phyloP scores from a whole-genome alignment of 345 rosid species.

The Aquilaria malaccensis region DNA sequence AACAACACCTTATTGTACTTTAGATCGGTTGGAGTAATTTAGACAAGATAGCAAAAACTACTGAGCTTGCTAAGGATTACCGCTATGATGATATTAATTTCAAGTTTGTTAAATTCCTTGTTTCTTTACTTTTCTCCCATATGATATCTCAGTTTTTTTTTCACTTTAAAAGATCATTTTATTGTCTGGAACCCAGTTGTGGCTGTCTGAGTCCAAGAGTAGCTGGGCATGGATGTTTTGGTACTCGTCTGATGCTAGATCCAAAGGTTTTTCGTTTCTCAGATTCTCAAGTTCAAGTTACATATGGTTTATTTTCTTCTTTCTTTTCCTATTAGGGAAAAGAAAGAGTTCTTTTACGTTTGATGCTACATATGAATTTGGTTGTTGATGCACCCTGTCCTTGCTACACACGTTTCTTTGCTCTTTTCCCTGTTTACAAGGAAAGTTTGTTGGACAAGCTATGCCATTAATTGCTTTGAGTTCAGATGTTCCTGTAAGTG shows the following conservation, averaged over 20 bases:
- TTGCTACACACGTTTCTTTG: conserved; percentile 4
- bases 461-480: conserved; percentile 96
- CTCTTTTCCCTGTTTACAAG: conserved; percentile 22
- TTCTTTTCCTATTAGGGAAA: too few species aligned
- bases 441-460: conserved; percentile 91
- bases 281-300: too few species aligned
- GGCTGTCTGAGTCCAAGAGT: conserved; percentile 98
- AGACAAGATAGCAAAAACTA: conserved; percentile 82
- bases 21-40: conserved; percentile 95
- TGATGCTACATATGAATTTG: not conserved
- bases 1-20: conserved; percentile 89
- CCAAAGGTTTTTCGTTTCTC: conserved; percentile 50
- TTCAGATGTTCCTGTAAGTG: conserved; percentile 76
- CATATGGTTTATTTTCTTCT: too few species aligned
- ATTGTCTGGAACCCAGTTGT: conserved; percentile 39
- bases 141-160: conserved; percentile 3
- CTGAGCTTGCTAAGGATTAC: conserved; percentile 70
- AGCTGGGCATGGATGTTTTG: conserved; percentile 97
- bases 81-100: conserved; percentile 93
- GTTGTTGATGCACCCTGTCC: conserved; percentile 9
- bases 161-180: not conserved
- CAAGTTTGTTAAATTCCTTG: conserved; percentile 44
- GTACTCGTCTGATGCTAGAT: conserved; percentile 92
- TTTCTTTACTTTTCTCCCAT: conserved; percentile 9
- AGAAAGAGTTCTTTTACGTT: too few species aligned